These are phyloP conservation scores for Thraustotheca clavata DNA, from an alignment of 352 stramenopile species.

Conservation along the genomic window DNA sequence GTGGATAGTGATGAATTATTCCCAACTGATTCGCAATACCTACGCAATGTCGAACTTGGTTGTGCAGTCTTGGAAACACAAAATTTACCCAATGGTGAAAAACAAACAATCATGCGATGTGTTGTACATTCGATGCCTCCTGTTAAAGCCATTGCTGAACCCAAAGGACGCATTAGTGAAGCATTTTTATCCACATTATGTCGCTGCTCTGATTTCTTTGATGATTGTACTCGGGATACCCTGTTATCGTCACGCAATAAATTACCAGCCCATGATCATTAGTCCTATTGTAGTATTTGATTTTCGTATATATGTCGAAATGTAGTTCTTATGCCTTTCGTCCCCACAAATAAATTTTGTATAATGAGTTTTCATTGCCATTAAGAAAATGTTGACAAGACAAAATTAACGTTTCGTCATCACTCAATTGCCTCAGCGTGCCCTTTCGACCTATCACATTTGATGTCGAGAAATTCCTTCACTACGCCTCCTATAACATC, in stretches of 20 bases:
- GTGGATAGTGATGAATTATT: slow-evolving; percentile 63
- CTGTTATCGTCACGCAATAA: background rate
- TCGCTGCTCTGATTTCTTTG: slow-evolving; percentile 65
- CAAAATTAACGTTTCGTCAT: background rate
- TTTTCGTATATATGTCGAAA: background rate
- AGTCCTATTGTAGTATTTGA: background rate
- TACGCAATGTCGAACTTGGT: slow-evolving; percentile 37
- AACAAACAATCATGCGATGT: slow-evolving; percentile 49
- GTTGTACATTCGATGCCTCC: slow-evolving; percentile 67
- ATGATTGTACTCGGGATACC: slow-evolving; percentile 23
- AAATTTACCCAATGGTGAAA: slow-evolving; percentile 33
- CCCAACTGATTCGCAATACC: slow-evolving; percentile 39
- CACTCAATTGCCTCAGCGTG: background rate
- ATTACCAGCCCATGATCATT: background rate
- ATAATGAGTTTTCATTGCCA: background rate
- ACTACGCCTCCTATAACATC: background rate
- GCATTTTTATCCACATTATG: slow-evolving; percentile 70
- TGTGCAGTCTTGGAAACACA: slow-evolving; percentile 16
- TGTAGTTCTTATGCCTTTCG: background rate
- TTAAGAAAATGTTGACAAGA: background rate
- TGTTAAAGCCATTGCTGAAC: slow-evolving; percentile 51
- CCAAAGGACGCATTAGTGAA: slow-evolving; percentile 63
- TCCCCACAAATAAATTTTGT: background rate
- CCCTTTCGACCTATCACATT: background rate
- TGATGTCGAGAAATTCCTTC: background rate